Conservation (phyloP, 2,329 filamentous ascomycete genomes). For the Pyrenochaeta sp. region DNA sequence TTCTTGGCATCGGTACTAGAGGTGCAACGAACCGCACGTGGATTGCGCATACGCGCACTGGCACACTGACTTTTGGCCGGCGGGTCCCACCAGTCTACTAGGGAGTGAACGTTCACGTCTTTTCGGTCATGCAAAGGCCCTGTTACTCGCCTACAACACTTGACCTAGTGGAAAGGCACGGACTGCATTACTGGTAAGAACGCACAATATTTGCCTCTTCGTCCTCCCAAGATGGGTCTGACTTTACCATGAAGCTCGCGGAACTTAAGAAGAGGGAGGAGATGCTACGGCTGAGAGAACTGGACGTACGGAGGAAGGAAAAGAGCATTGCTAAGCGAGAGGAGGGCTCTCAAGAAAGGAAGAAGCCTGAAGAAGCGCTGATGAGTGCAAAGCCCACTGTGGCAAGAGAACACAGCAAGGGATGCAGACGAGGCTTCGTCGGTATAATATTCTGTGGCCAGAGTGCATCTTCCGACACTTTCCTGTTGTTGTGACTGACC, state of each 20-base stretch:
- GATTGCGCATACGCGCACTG: slow-evolving; percentile 12
- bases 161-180: not conserved
- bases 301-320: not conserved
- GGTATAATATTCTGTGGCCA: not conserved
- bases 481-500: not conserved
- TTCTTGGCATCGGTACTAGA: slow-evolving; percentile 9
- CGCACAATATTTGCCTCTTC: not conserved
- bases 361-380: not conserved
- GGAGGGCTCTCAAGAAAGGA: slow-evolving; percentile 1
- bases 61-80: slow-evolving; percentile 5
- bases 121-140: not conserved
- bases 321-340: not conserved
- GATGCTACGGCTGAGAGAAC: not conserved
- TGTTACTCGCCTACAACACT: not conserved
- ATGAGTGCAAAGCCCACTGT: not conserved
- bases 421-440: not conserved
- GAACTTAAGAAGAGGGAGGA: not conserved
- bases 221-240: not conserved
- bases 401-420: not conserved
- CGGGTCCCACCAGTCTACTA: not conserved
- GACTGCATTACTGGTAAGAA: not conserved
- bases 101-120: not conserved
- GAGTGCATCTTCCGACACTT: too few species aligned
- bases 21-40: slow-evolving; percentile 6
- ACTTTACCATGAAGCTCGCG: not conserved